Evolutionary conservation across 2,329 filamentous ascomycete species (phyloP), one percentile per base, ranked within the genome.

Genomic region (Ophiocordyceps camponoti-leonardi): DNA sequence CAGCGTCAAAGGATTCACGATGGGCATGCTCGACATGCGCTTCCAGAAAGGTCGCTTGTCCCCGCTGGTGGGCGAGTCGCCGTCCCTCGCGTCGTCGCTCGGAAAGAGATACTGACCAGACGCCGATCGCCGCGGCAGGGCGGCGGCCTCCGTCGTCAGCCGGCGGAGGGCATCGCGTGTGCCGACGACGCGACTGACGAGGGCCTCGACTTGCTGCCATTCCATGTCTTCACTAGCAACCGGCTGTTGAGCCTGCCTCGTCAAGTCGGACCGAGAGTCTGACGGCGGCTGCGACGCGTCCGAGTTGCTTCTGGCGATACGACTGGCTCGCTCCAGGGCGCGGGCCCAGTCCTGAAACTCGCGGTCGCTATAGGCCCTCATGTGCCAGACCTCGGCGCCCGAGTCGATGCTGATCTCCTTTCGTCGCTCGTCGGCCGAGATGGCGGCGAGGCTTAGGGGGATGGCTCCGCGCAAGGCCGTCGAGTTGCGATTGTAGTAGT

Each of bases 321-420:
- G 75, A 50, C 86, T 84, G 5, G 90, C 88, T 51, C 76, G 81
- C 61, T 95, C 87, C 44, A 98, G 67, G 1, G 88, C 90, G 42
- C 75, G 73, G 43, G 82, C 86, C 92, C 92, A 98, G 18, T 83
- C 81, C 42, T 77, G 73, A 58, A 95, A 98, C 50, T 96, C 90
- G 51, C 82, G 83, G 44, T 78, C 75, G 53, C 85, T 94, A 44
- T 75, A 77, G 3, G 92, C 86, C 55, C 81, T 81, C 28, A 98
- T 69, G 65, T 96, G 92, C 92, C 92, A 98, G 23, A 98, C 79
- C 62, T 98, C 92, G 2, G 92, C 88, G 1, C 92, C 92, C 0
- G 92, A 96, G 60, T 98, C 92, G 47, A 98, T 92, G 40, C 83
- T 94, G 45, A 98, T 94, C 61, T 96, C 90, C 51, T 87, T 77